Percentiles rank a stretch among this genome's conserved stretches.
Conservation (phyloP, 768 basidiomycete genomes). For the Chiua virens region DNA sequence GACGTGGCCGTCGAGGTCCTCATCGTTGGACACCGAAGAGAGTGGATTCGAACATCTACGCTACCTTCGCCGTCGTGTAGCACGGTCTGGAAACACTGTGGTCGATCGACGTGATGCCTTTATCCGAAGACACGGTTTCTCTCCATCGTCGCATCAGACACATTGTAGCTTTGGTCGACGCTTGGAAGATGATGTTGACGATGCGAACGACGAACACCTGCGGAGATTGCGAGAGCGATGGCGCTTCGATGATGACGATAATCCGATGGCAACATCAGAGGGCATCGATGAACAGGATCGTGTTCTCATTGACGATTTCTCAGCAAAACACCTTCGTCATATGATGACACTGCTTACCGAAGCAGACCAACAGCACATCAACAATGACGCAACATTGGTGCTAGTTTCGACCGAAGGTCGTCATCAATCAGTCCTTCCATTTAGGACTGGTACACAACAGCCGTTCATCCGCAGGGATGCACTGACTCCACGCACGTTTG, state of each 20-base stretch:
- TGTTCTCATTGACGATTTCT: constrained; percentile 69
- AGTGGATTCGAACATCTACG: constrained; percentile 25
- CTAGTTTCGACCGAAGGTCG: constrained; percentile 49
- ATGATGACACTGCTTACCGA: constrained; percentile 59
- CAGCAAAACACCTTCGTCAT: constrained; percentile 56
- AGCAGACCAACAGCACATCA: constrained; percentile 47
- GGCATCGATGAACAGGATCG: constrained; percentile 71
- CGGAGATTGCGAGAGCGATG: constrained; percentile 56
- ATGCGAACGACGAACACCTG: constrained; percentile 39
- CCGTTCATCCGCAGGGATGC: constrained; percentile 27
- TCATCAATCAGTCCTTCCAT: constrained; percentile 50
- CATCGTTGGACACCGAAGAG: constrained; percentile 5
- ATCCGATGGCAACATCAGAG: constrained; percentile 50
- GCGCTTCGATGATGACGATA: constrained; percentile 69
- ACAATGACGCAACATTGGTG: constrained; percentile 51
- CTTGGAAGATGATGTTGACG: constrained; percentile 29
- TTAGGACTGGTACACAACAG: constrained; percentile 35
- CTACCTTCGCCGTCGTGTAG: constrained; percentile 36
- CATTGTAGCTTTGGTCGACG: constrained; percentile 15
- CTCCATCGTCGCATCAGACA: constrained; percentile 3
- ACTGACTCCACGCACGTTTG: constrained; percentile 19
- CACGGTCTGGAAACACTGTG: constrained; percentile 63
- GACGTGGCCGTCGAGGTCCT: constrained; percentile 32
- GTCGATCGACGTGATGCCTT: constrained; percentile 64
- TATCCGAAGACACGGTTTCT: constrained; percentile 24